Evolutionary conservation across 164 flowering plant species (phyloP), one percentile per base, ranked within the genome.

Genomic region (Sextonia rubra): DNA sequence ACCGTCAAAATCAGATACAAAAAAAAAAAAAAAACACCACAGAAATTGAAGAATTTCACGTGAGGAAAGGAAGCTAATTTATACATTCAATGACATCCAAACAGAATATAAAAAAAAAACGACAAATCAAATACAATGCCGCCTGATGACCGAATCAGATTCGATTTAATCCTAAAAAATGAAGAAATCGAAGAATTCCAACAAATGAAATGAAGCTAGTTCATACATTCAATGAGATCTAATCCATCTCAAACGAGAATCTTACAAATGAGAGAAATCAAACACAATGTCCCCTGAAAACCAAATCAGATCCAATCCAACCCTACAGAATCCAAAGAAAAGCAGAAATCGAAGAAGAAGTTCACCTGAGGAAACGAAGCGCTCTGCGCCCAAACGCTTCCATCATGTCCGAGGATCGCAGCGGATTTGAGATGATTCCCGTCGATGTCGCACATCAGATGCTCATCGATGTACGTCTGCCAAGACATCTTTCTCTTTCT

Each of bases 371-470:
- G 70, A 47, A 68, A 68, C 12, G 70, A 47, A 47, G 23, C 70
- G 27, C 70, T 68, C 58, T 68, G 70, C 23, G 70, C 70, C 70
- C 70, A 68, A 12, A 68, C 70, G 27, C 70, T 68, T 14, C 70
- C 70, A 47, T 68, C 70, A 56, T 68, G 58, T 14, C 70, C 70
- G 56, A 68, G 47, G 48, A 68, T 68, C 27, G 70, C 70, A 1
- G 70, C 70, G 29, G 70, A 60, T 9, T 32, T 8, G 30, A 68
- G 70, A 48, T 68, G 70, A 27, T 47, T 47, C 15, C 70, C 70
- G 58, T 68, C 70, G 58, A 68, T 68, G 70, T 68, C 70, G 27
- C 70, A 68, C 70, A 68, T 68, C 70, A 68, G 58, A 47, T 68
- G 70, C 15, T 68, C 70, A 47, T 68, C 70, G 58, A 68, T 56